Evolutionary conservation across 768 basidiomycete species (phyloP), one percentile per base, ranked within the genome.

Genomic region (Hypsizygus marmoreus): DNA sequence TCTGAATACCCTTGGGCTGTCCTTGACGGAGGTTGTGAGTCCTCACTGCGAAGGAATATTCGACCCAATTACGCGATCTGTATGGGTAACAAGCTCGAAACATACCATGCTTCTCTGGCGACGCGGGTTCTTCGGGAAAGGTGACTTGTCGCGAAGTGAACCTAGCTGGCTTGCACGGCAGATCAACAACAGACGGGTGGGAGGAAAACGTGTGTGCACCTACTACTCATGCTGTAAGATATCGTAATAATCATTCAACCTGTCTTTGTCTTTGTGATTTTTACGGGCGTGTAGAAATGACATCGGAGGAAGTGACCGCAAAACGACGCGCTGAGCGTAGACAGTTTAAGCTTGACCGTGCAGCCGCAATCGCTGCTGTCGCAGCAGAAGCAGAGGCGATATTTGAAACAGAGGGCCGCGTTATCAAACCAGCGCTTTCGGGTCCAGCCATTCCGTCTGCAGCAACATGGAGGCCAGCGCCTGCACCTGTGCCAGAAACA

Each of bases 91-190:
- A 0, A 76, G 84, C 46, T 65, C 71, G 20, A 74, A 66, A 17
- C 82, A 93, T 61, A 81, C 82, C 33, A 73, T 73, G 52, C 68
- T 85, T 4, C 74, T 98, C 28, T 99, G 97, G 90, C 73, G 80
- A 35, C 70, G 88, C 49, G 97, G 97, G 0, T 97, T 98, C 70
- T 99, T 98, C 64, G 97, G 97, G 17, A 99, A 99, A 65, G 97
- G 97, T 1, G 88, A 89, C 61, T 72, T 99, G 41, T 95, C 91
- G 30, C 69, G 97, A 47, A 97, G 94, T 65, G 97, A 99, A 64
- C 95, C 95, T 6, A 91, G 83, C 44, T 99, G 97, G 97, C 72
- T 85, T 48, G 79, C 84, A 14, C 73, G 97, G 35, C 85, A 91
- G 56, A 73, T 87, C 48, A 91, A 90, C 60, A 74, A 71, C 51